Base-by-base conservation (phyloP, 495 filamentous ascomycete genomes). In the Collariella sp. region DNA sequence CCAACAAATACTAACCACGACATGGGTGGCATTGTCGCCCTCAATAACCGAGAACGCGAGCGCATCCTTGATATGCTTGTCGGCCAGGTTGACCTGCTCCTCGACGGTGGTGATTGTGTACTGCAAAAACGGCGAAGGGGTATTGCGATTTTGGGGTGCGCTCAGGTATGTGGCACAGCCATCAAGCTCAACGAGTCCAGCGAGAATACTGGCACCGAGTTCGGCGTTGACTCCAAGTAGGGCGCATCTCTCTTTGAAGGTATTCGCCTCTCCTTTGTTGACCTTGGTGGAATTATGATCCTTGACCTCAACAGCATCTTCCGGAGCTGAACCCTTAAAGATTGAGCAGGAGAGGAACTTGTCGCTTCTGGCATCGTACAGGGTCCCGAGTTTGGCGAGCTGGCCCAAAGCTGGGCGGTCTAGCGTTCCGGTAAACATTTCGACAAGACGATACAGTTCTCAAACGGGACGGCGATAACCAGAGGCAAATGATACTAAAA, bases 311-410 rank as follows among this genome's bases (percentile, higher is more conserved):
- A 46, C 24, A 7, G 44, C 15, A 20, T 13, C 34, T 22, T 18
- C 35, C 19, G 47, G 47, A 18, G 35, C 6, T 1, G 20, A 18
- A 9, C n/a, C 19, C 13, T 40, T 50, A 22, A 50, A 39, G 5
- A 50, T 33, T 5, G 47, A 40, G 12, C 12, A 22, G 7, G 18
- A n/a, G 22, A 50, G 0, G 11, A 50, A 50, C 1, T 10, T 39
- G 34, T 50, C 47, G 18, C 3, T 50, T 23, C 47, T 33, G 22
- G 47, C 47, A 50, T 50, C 47, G 22, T 50, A 50, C 11, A 50
- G 47, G 7, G 33, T 16, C 12, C 47, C 47, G 6, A 50, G 34
- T 10, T 35, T 1, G 5, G 47, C 47, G 10, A 5, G 2, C 20
- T 50, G 34, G 34, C 47, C 47, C 35, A 50, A 16, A 2, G 47